phyloP scores from a whole-genome alignment of 306 rosid species.

The Rosa multiflora region DNA sequence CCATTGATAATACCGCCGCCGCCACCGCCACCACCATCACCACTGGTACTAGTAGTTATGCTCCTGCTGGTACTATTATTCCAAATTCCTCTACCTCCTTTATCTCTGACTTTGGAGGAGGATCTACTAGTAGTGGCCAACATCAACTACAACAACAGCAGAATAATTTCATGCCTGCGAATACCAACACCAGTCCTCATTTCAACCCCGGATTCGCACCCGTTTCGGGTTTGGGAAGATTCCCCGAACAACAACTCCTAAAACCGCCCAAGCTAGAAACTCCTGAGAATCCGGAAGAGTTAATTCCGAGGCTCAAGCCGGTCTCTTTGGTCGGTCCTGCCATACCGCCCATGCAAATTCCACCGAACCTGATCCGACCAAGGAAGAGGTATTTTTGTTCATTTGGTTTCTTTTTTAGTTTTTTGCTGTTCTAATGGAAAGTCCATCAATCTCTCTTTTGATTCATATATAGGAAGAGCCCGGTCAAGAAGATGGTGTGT shows the following conservation, averaged over 20 bases:
- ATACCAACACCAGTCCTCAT: constrained; percentile 24
- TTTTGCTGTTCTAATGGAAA: neutral
- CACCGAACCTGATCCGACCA: constrained; percentile 29
- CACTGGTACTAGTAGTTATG: neutral
- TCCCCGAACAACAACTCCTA: constrained; percentile 26
- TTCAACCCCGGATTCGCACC: constrained; percentile 20
- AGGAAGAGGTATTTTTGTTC: constrained; percentile 45
- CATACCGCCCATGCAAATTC: constrained; percentile 27
- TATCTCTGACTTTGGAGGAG: constrained; percentile 36
- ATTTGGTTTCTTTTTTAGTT: neutral
- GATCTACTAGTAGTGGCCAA: constrained; percentile 33
- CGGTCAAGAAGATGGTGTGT: constrained; percentile 45
- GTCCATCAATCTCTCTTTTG: neutral
- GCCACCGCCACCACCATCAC: constrained; percentile 10
- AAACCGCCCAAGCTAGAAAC: constrained; percentile 2
- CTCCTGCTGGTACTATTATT: constrained; percentile 17
- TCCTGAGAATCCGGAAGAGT: constrained; percentile 14
- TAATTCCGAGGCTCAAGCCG: constrained; percentile 20
- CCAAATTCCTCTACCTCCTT: constrained; percentile 29
- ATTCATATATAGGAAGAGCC: constrained; percentile 47
- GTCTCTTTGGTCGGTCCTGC: constrained; percentile 4
- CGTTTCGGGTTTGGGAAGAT: constrained; percentile 25
- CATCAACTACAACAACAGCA: constrained; percentile 22
- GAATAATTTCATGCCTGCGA: constrained; percentile 10
- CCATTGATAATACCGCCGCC: constrained; percentile 9